These are phyloP conservation scores for Podila horticola DNA, from an alignment of 192 early-diverging fungal genomes.

Conservation along the genomic window DNA sequence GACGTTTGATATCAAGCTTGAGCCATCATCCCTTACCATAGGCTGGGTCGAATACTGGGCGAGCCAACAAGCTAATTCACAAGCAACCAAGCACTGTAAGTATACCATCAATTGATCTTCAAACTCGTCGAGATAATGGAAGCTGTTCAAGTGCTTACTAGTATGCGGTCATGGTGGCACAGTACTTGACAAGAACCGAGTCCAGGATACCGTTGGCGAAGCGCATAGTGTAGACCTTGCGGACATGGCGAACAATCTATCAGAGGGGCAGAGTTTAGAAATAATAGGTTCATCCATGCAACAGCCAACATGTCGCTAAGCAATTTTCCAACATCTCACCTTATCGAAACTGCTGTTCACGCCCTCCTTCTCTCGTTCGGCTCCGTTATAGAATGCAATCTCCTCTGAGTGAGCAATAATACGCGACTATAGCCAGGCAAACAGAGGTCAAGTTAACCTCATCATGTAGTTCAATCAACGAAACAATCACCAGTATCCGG, in stretches of 20 bases:
- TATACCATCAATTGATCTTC: not conserved
- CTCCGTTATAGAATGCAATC: conserved; percentile 81
- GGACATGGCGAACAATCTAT: conserved; percentile 62
- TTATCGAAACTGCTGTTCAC: conserved; percentile 72
- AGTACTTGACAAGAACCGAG: conserved; percentile 73
- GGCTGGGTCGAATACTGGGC: conserved; percentile 67
- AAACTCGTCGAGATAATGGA: not conserved
- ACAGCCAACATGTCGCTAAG: too few relatives aligned
- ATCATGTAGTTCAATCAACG: too few relatives aligned
- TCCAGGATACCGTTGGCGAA: conserved; percentile 73
- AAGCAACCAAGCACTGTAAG: not conserved
- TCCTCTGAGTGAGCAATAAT: conserved; percentile 89
- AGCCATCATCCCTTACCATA: conserved; percentile 55
- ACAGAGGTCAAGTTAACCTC: not conserved
- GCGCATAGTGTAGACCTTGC: conserved; percentile 67
- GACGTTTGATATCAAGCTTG: not conserved
- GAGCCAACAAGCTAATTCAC: conserved; percentile 59
- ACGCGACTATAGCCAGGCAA: conserved; percentile 58
- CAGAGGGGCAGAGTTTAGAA: not conserved
- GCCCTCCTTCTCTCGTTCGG: conserved; percentile 71
- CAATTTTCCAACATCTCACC: conserved; percentile 31
- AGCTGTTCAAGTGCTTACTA: conserved; percentile 55
- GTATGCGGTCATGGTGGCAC: conserved; percentile 73
- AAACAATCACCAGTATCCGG: too few relatives aligned
- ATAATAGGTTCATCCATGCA: not conserved